Evolutionary conservation across 257 asterid genomes (phyloP).

Genomic region (Penstemon barbatus): DNA sequence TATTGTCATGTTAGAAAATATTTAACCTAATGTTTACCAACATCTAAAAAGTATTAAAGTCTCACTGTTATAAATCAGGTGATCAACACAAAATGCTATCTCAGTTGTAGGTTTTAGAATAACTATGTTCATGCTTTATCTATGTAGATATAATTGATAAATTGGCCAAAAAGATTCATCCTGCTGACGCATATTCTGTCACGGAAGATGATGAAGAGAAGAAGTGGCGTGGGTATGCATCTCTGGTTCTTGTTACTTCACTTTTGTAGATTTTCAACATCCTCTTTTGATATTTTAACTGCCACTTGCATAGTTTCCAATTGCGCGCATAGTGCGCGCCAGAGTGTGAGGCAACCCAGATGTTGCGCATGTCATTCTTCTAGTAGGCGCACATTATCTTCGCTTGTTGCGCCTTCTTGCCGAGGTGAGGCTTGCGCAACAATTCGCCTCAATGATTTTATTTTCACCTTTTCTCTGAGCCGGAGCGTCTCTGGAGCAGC

Average conservation of each 20-base stretch:
- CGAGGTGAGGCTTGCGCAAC: too few species aligned
- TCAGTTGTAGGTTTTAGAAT: conserved; percentile 8
- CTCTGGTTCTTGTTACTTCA: conserved; percentile 10
- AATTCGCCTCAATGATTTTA: too few species aligned
- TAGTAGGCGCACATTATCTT: too few species aligned
- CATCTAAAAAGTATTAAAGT: conserved; percentile 1
- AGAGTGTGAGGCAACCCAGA: too few species aligned
- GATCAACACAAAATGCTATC: neutral
- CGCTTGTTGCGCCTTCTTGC: too few species aligned
- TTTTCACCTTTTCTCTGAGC: too few species aligned
- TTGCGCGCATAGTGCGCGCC: too few species aligned
- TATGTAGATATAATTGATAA: conserved; percentile 67
- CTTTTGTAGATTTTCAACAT: neutral
- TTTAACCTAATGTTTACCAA: neutral
- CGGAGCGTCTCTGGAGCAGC: too few species aligned
- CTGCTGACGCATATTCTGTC: conserved; percentile 37
- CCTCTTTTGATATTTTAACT: conserved; percentile 1
- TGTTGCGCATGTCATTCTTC: too few species aligned
- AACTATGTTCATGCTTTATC: conserved; percentile 11
- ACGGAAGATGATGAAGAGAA: conserved; percentile 64
- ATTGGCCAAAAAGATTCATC: conserved; percentile 43
- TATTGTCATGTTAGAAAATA: conserved; percentile 20
- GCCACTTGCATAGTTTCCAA: neutral
- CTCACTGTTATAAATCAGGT: neutral
- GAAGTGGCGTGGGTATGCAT: conserved; percentile 76